A percentile compares a stretch with the other conserved stretches of the same genome.
phyloP scores from a whole-genome alignment of 306 rosid species.

The Myrica gale region DNA sequence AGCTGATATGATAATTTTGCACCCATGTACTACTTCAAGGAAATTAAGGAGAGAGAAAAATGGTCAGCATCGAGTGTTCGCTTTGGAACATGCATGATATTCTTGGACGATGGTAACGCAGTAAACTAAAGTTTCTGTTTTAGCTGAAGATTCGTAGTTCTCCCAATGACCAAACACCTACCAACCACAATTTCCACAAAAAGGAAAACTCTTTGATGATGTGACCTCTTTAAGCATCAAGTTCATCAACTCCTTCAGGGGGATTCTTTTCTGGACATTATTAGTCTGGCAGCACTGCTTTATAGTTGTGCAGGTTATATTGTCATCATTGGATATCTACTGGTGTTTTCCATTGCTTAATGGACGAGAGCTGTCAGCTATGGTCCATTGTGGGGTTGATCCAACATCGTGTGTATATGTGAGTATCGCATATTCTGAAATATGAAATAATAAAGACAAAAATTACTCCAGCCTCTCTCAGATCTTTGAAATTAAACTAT shows the following conservation, averaged over 20 bases:
- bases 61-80: background rate
- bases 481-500: too few relatives aligned
- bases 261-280: background rate
- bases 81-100: background rate
- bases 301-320: background rate
- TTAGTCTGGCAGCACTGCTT: constrained; percentile 1
- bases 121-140: background rate
- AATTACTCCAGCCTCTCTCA: too few relatives aligned
- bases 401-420: background rate
- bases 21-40: background rate
- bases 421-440: background rate
- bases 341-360: background rate
- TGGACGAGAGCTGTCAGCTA: background rate
- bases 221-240: background rate
- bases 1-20: background rate
- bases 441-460: too few relatives aligned
- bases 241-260: background rate
- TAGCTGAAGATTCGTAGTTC: background rate
- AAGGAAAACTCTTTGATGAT: background rate
- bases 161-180: background rate
- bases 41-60: too few relatives aligned
- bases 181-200: background rate
- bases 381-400: background rate
- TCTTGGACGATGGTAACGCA: background rate
- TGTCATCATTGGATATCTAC: background rate